Base-by-base conservation (phyloP, 768 basidiomycete species). In the Kwoniella botswanensis region DNA sequence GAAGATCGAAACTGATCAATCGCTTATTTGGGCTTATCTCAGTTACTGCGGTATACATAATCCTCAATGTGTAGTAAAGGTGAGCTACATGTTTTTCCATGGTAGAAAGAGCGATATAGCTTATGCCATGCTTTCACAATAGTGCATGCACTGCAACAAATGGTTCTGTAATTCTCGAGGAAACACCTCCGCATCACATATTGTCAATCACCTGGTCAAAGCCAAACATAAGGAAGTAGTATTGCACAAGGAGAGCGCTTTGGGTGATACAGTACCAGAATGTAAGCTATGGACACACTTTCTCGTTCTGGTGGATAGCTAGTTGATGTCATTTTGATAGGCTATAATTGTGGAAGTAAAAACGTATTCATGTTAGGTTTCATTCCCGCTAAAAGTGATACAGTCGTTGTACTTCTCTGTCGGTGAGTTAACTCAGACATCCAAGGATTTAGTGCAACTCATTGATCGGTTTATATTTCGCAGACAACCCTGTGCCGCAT, bases 281-380 rank as follows among this genome's bases (percentile, higher is more conserved):
- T 99, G 97, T 82, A 63, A 76, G 82, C 70, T 41, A 42, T n/a
- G 12, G 1, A 9, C 3, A n/a, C 4, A 18, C 7, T 5, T 12
- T 12, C 0, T 10, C 1, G 22, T 21, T 53, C 17, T 13, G 18
- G 21, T 4, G 9, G 21, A 24, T 57, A 59, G 41, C 50, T 22
- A 17, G 29, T 43, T 60, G 69, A 62, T 17, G 42, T 13, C 50
- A 35, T 7, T 4, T 9, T 35, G 6, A 35, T 35, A 83, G 82
- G 82, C 83, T 99, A 99, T 86, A 95, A 94, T 79, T 99, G 97
- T 80, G 97, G 97, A 17, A 95, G 93, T 86, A 98, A 97, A 85
- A 99, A 99, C 80, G 97, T 98, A 13, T 99, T 99, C 81, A 94
- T 98, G 92, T 88, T 99, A 18, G 97, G 97, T 3, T 99, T 99